Evolutionary conservation across 306 rosid genomes (phyloP), one percentile per base, ranked within the genome.

Genomic region (Rosa chinensis): DNA sequence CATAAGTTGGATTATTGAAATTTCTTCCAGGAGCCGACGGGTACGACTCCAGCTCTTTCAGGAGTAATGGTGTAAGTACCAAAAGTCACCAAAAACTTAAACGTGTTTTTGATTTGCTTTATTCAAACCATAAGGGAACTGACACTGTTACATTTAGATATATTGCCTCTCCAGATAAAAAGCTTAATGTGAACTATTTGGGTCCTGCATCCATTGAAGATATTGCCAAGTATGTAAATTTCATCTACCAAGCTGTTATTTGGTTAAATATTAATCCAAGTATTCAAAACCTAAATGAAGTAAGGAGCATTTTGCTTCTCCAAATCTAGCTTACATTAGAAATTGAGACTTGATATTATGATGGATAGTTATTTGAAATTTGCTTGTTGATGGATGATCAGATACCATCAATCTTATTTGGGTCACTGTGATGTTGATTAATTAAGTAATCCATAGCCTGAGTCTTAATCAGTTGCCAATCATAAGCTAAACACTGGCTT

Each of bases 131-230:
- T 49, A 35, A 82, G 37, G 61, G 9, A 68, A 40, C 82, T 73
- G 82, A 59, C 76, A 47, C 56, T 73, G 37, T 61, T 82, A 20
- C 69, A 66, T 76, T 23, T 84, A 95, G 98, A 82, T 95, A 92
- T 80, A 89, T 95, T 82, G 98, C 94, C 58, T 89, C 98, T 73
- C 83, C 99, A 14, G 87, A 95, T 87, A 90, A 87, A 82, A 88
- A 82, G 68, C 62, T 40, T 49, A 95, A 95, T 66, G 69, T 44
- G 70, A 95, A 95, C 84, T 92, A 91, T 84, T 85, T 95, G 85
- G 99, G 98, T 20, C 97, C 96, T 79, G 94, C 98, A 17, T 87
- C 97, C 35, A 55, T 82, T 55, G 92, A 89, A 80, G 94, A 88
- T 14, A 89, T 91, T 66, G 96, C 99, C 6, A 89, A 88, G 98